Evolutionary conservation across 345 rosid genomes (phyloP), one percentile per base, ranked within the genome.

Genomic region (Eucalyptus polybractea): DNA sequence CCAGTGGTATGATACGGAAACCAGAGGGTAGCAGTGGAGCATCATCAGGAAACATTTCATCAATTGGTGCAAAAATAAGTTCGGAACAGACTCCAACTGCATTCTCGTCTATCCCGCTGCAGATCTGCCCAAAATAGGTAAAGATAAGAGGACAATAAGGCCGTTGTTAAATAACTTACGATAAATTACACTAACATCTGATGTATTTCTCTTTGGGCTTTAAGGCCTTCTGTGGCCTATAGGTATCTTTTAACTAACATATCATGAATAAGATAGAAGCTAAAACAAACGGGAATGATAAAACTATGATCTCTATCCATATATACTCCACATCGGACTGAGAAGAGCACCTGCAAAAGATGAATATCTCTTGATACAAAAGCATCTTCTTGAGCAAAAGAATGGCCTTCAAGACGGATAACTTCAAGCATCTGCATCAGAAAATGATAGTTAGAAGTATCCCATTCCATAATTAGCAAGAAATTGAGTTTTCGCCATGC

Each of bases 1-100:
- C 99, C 92, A 98, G 80, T 2, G 99, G 99, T 88, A 98, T 98
- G 89, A 98, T 90, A 31, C 99, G 97, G 92, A 98, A 97, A 67
- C 99, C 99, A 87, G 99, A 98, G n/a, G 99, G 99, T 47, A 98
- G 90, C 88, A 98, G 89, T 5, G 98, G 97, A 89, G 99, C 99
- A 95, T 98, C 99, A 93, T 98, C 99, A 1, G 98, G 99, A 89
- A 98, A 98, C 98, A 95, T 95, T 90, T 98, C 99, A 89, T 98
- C 99, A 53, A 98, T 98, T 10, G 99, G 99, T 33, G 99, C 99
- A 92, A 96, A 98, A 69, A 98, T 95, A 44, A 98, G 97, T 83
- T 98, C 99, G 1, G 99, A 94, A 93, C 99, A 96, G 56, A 96
- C 95, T 89, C 99, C 99, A 17, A 95, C 96, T 21, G 98, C 97